Base-by-base conservation (phyloP, 768 basidiomycete species). In the Mycena galericulata region DNA sequence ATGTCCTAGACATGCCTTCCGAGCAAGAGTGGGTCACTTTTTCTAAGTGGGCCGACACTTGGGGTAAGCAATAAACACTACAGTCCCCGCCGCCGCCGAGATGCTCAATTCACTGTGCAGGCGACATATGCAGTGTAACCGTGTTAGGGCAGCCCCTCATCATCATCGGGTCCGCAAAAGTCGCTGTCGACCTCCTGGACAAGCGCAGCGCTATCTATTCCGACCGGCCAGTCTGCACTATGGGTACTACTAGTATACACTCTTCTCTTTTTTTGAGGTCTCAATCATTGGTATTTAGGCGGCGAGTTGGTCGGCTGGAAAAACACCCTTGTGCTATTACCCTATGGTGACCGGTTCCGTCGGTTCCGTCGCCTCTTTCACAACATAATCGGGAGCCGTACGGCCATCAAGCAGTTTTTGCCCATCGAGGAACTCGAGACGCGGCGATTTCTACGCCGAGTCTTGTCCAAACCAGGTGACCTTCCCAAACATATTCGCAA, bases 201-300 rank as follows among this genome's bases (percentile, higher is more conserved):
- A 90, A 89, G 78, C 89, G 89, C 72, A 89, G 88, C 67, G 81
- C 87, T 29, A 83, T 87, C 46, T 91, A 91, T 75, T 91, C 90
- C 22, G 90, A 91, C 71, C 87, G 90, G n/a, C 90, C 90, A 0
- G 76, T 79, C 22, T 73, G 83, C 54, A 60, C 59, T 36, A 73
- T 74, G 74, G 74, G 70, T 69, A 62, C 15, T 32, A 1, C 22
- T 34, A 38, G 24, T 26, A 18, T 70, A 49, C 36, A 50, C 11
- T 34, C 24, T 53, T 50, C 41, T 56, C 18, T 57, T 68, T 36
- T 53, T 41, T 45, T 20, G 8, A 57, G 30, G 30, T 26, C 61
- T 60, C 22, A n/a, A 65, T 30, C 53, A 78, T 77, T 51, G 75
- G 85, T 17, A 82, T 84, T 63, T 87, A 87, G 87, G 82, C 36